Evolutionary conservation across 176 grass and related monocot genomes (phyloP), one percentile per base, ranked within the genome.

Genomic region (Urochloa ruziziensis): DNA sequence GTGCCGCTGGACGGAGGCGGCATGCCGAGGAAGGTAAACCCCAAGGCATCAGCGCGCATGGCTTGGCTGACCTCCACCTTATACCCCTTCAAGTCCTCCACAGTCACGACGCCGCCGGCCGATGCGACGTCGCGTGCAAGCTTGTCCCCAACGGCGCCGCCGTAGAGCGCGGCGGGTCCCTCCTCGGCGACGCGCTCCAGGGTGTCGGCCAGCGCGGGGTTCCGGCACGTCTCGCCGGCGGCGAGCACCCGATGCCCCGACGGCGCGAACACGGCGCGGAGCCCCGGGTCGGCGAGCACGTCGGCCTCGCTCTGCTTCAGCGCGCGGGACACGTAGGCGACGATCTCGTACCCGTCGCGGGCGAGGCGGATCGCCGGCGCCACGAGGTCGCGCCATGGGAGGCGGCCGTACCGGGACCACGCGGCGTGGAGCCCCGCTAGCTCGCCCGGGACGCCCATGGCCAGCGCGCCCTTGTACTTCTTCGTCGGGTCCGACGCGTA

Each of bases 361-460:
- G 96, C 96, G 12, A 98, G 92, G 29, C 67, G 29, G 52, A 95
- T 90, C 62, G 95, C 85, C 75, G 95, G 92, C 28, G 80, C 70
- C 73, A 98, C 91, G 53, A 94, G 95, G 36, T 80, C 70, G 8
- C 77, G 86, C 95, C 95, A 97, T 0, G 88, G 90, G 1, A 93
- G 86, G 25, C 84, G 69, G 25, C 95, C 95, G 23, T 97, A 94
- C 23, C 79, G 87, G 6, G 74, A 83, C 95, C 95, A 97, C 67
- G 82, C 84, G 35, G 86, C 70, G 75, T 94, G 90, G 29, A 97
- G 83, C 48, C 95, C 95, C 23, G 92, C 92, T 5, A 97, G 86
- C 79, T 97, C 95, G 15, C 95, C 95, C 3, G 95, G 95, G 24
- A 97, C 79, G n/a, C 92, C 92, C 92, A 92, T 91, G 27, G 95